Conservation (phyloP, 2,329 filamentous ascomycete species). For the Penicillium corylophilum region DNA sequence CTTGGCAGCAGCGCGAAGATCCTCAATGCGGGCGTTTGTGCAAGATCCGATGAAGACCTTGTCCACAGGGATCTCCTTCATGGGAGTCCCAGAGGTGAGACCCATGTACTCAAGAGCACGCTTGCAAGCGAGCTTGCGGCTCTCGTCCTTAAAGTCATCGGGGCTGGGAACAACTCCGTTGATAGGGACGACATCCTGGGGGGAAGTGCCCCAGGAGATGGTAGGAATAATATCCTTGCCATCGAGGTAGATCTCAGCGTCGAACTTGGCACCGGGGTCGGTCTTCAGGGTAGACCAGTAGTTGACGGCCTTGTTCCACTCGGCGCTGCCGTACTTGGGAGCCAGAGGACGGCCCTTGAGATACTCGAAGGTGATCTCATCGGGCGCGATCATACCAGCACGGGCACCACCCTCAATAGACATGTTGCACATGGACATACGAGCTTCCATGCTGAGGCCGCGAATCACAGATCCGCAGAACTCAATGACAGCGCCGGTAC, state of each 20-base stretch:
- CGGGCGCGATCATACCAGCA: slow-evolving; percentile 95
- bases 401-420: slow-evolving; percentile 93
- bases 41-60: slow-evolving; percentile 98
- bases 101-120: slow-evolving; percentile 97
- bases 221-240: slow-evolving; percentile 92
- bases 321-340: slow-evolving; percentile 75
- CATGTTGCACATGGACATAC: slow-evolving; percentile 99
- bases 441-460: slow-evolving; percentile 86
- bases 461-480: slow-evolving; percentile 95
- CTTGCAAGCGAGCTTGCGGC: slow-evolving; percentile 75
- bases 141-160: slow-evolving; percentile 75
- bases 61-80: slow-evolving; percentile 90
- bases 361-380: slow-evolving; percentile 92
- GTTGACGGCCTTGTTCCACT: slow-evolving; percentile 83
- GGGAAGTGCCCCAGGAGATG: slow-evolving; percentile 94
- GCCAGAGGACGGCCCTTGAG: slow-evolving; percentile 88
- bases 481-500: slow-evolving; percentile 92
- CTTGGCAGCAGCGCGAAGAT: slow-evolving; percentile 80
- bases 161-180: slow-evolving; percentile 87
- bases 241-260: slow-evolving; percentile 85
- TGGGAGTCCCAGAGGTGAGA: slow-evolving; percentile 76
- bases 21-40: slow-evolving; percentile 96
- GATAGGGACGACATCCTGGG: slow-evolving; percentile 94
- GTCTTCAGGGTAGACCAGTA: slow-evolving; percentile 88
- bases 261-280: slow-evolving; percentile 85